A percentile compares a stretch with the other conserved stretches of the same genome.
Evolutionary conservation across 164 flowering plant genomes (phyloP).

Genomic region (Taxillus chinensis): DNA sequence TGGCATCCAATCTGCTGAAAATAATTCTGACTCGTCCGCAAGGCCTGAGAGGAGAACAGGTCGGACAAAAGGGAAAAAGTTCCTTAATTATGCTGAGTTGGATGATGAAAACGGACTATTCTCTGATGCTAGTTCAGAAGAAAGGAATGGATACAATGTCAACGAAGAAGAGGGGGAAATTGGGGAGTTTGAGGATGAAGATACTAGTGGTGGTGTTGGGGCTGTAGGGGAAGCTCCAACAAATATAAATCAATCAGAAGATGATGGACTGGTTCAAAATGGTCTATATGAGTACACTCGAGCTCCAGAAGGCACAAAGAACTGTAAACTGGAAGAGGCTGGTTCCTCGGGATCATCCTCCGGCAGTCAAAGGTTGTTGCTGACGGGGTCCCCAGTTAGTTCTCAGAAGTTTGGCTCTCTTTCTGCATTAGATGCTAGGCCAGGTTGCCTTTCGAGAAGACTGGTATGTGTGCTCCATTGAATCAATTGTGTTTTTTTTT

Average conservation of each 20-base stretch:
- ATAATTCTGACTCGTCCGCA: slow-evolving; percentile 32
- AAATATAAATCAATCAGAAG: slow-evolving; percentile 53
- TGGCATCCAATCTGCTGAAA: slow-evolving; percentile 39
- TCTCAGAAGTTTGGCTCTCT: slow-evolving; percentile 89
- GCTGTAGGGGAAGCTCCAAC: slow-evolving; percentile 11
- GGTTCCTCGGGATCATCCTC: slow-evolving; percentile 87
- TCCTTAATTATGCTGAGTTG: slow-evolving; percentile 62
- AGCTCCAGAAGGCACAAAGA: slow-evolving; percentile 29
- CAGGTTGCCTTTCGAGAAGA: slow-evolving; percentile 62
- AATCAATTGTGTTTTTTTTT: background rate
- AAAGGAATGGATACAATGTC: slow-evolving; percentile 47
- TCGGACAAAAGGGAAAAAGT: slow-evolving; percentile 62
- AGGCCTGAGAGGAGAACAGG: slow-evolving; percentile 69
- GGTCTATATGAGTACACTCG: slow-evolving; percentile 37
- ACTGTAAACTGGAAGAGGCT: slow-evolving; percentile 52
- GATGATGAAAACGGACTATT: slow-evolving; percentile 85
- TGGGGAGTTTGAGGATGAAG: slow-evolving; percentile 84
- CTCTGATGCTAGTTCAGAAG: slow-evolving; percentile 86
- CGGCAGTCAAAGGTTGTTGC: slow-evolving; percentile 45
- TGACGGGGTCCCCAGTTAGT: slow-evolving; percentile 52
- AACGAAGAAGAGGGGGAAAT: slow-evolving; percentile 83
- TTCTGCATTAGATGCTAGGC: slow-evolving; percentile 89
- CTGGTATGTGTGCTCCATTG: slow-evolving; percentile 34
- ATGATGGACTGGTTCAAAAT: slow-evolving; percentile 43
- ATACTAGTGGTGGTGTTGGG: slow-evolving; percentile 45